phyloP scores from a whole-genome alignment of 108 stramenopile species.

The Chaetoceros muelleri region DNA sequence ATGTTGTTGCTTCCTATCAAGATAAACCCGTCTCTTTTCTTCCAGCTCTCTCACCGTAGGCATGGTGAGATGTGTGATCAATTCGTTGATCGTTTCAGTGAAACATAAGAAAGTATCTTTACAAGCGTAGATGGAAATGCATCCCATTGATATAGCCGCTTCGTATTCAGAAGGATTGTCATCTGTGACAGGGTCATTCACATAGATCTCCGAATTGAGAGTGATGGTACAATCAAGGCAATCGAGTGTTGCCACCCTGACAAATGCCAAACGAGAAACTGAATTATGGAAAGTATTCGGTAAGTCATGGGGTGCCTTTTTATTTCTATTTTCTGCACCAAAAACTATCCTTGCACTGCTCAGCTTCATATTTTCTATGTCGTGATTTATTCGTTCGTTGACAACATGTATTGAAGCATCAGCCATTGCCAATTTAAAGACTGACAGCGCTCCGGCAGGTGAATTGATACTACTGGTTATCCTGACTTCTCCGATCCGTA shows the following conservation, averaged over 20 bases:
- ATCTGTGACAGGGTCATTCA: too few relatives aligned
- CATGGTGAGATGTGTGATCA: slow-evolving; percentile 35
- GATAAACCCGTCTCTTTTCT: not conserved
- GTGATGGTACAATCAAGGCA: slow-evolving; percentile 35
- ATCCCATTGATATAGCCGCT: too few relatives aligned
- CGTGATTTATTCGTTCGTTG: slow-evolving; percentile 35
- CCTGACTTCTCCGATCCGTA: slow-evolving; percentile 58
- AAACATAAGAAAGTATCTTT: slow-evolving; percentile 75
- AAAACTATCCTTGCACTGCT: slow-evolving; percentile 19
- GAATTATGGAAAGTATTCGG: slow-evolving; percentile 21
- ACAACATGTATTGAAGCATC: slow-evolving; percentile 43
- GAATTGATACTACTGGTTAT: slow-evolving; percentile 57
- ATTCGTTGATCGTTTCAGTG: slow-evolving; percentile 45
- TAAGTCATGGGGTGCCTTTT: not conserved
- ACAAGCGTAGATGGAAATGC: slow-evolving; percentile 45
- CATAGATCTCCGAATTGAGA: too few relatives aligned
- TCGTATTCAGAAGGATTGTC: too few relatives aligned
- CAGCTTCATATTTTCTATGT: slow-evolving; percentile 41
- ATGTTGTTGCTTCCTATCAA: not conserved
- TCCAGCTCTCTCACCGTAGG: slow-evolving; percentile 34
- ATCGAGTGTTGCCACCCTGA: slow-evolving; percentile 51
- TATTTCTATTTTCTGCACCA: not conserved
- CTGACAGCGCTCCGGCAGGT: slow-evolving; percentile 34
- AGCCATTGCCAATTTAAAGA: slow-evolving; percentile 44
- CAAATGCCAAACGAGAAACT: slow-evolving; percentile 42